Conservation (phyloP, 2,329 filamentous ascomycete species). For the Verruconis gallopava region DNA sequence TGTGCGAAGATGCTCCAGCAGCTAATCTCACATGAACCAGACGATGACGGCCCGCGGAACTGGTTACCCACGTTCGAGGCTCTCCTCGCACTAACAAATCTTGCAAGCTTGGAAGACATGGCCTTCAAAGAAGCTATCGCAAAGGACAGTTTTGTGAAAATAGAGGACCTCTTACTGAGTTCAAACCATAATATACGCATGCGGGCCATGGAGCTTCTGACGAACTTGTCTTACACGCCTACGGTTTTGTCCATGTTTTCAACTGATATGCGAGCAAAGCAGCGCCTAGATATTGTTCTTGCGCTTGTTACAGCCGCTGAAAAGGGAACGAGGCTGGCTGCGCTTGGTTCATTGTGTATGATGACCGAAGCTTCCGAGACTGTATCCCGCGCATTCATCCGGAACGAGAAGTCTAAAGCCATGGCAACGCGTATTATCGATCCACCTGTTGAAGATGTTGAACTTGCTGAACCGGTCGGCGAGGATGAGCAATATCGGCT, state of each 20-base stretch:
- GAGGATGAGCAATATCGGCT: background rate
- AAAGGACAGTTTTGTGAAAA: slow-evolving; percentile 43
- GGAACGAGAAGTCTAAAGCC: background rate
- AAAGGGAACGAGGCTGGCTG: slow-evolving; percentile 62
- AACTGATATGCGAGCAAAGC: slow-evolving; percentile 43
- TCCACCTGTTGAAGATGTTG: background rate
- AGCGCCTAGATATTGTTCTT: slow-evolving; percentile 65
- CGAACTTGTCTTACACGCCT: slow-evolving; percentile 67
- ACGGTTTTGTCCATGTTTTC: slow-evolving; percentile 57
- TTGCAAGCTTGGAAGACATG: slow-evolving; percentile 58
- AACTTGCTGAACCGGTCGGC: background rate
- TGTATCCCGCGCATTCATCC: slow-evolving; percentile 27
- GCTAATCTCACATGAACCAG: slow-evolving; percentile 55
- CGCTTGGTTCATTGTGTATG: slow-evolving; percentile 77
- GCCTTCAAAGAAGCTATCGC: slow-evolving; percentile 58
- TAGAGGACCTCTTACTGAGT: slow-evolving; percentile 75
- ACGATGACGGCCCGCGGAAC: slow-evolving; percentile 43
- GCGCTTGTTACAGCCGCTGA: slow-evolving; percentile 84
- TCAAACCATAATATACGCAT: slow-evolving; percentile 65
- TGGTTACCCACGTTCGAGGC: slow-evolving; percentile 83
- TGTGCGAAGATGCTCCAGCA: slow-evolving; percentile 68
- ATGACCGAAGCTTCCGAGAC: slow-evolving; percentile 67
- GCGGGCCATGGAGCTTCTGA: slow-evolving; percentile 77
- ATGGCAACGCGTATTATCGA: background rate
- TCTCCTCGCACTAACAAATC: slow-evolving; percentile 83